These are phyloP conservation scores for Myxozyma melibiosi DNA, from an alignment of 805 yeast species.

Conservation along the genomic window DNA sequence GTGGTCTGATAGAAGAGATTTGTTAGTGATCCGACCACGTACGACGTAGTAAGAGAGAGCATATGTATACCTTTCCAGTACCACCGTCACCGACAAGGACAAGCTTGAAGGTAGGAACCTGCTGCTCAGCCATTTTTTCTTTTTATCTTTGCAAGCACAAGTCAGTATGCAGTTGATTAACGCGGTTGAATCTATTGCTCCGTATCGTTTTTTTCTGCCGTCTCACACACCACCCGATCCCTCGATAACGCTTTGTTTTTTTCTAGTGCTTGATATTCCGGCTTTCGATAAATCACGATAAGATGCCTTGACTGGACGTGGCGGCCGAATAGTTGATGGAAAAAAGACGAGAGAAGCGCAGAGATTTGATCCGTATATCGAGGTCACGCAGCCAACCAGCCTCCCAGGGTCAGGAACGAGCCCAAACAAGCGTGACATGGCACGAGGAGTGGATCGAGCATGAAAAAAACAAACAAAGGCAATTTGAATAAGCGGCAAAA, in stretches of 20 bases:
- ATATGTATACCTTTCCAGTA: constrained; percentile 83
- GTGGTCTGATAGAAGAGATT: constrained; percentile 63
- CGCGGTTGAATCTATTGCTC: no score
- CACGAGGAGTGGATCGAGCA: not conserved
- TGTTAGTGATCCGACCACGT: not conserved
- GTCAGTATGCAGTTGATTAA: no score
- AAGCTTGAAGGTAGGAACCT: constrained; percentile 94
- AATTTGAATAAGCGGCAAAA: constrained; percentile 21
- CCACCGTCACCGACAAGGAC: constrained; percentile 99
- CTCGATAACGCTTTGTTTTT: not conserved
- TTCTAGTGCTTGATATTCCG: not conserved
- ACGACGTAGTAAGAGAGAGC: not conserved
- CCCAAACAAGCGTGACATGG: not conserved
- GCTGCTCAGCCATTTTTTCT: constrained; percentile 36
- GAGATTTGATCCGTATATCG: no score
- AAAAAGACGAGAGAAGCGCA: not conserved
- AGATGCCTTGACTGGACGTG: not conserved
- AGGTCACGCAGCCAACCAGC: constrained; percentile 1
- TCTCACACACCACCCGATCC: no score
- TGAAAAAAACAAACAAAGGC: not conserved
- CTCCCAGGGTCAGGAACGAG: no score
- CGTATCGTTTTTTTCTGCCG: no score
- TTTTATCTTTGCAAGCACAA: not conserved
- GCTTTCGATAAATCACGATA: not conserved
- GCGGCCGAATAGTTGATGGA: not conserved